A percentile compares a stretch with the other conserved stretches of the same genome.
Evolutionary conservation across 768 basidiomycete genomes (phyloP).

Genomic region (Mycena polygramma): DNA sequence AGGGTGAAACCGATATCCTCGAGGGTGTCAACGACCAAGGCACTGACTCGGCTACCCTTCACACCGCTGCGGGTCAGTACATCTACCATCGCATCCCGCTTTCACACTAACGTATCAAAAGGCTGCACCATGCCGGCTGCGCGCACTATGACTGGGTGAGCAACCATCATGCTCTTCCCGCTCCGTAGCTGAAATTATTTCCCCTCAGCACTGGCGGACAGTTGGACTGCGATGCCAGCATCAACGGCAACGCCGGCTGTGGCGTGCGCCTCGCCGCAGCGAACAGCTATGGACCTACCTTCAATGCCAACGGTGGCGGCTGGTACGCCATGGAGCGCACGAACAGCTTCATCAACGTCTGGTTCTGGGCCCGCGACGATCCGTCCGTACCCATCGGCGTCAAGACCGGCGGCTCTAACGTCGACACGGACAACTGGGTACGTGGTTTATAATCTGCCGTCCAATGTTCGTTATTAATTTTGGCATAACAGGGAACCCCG

Average conservation of each 20-base stretch:
- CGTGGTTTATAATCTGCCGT: constrained; percentile 22
- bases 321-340: constrained; percentile 78
- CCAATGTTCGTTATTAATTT: background rate
- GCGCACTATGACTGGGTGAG: constrained; percentile 58
- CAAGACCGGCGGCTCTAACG: constrained; percentile 49
- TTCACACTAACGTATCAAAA: constrained; percentile 10
- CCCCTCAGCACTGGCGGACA: constrained; percentile 46
- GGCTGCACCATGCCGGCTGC: constrained; percentile 61
- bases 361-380: constrained; percentile 77
- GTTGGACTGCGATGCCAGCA: constrained; percentile 58
- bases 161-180: background rate
- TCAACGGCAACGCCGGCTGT: constrained; percentile 65
- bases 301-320: constrained; percentile 72
- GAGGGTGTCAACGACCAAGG: constrained; percentile 62
- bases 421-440: constrained; percentile 69
- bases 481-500: constrained; percentile 61
- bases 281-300: constrained; percentile 67
- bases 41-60: constrained; percentile 57
- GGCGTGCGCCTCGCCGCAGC: constrained; percentile 52
- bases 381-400: constrained; percentile 62
- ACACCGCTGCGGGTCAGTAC: constrained; percentile 55
- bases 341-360: constrained; percentile 69
- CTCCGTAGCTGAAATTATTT: background rate
- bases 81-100: background rate
- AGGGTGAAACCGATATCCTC: constrained; percentile 58